These are phyloP conservation scores for Canavalia ensiformis DNA, from an alignment of 306 rosid species.

Conservation along the genomic window DNA sequence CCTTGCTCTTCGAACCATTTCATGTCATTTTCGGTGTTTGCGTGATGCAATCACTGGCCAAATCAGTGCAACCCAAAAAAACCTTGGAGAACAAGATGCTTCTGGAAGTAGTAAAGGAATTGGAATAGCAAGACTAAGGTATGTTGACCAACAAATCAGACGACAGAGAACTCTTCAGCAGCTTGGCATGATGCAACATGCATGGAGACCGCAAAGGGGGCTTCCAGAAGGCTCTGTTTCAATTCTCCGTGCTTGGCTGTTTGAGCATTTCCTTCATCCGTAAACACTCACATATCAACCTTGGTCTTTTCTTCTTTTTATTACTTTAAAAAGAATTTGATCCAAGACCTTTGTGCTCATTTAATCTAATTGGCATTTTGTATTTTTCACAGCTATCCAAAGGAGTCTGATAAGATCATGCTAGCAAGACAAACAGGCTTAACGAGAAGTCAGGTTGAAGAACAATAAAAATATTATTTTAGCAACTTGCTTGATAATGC, in stretches of 20 bases:
- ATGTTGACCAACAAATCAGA: constrained; percentile 78
- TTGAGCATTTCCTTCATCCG: constrained; percentile 96
- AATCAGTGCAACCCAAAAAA: constrained; percentile 66
- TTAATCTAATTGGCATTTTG: constrained; percentile 23
- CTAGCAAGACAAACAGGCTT: constrained; percentile 90
- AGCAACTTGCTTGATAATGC: not conserved
- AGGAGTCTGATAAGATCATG: constrained; percentile 90
- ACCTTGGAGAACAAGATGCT: constrained; percentile 77
- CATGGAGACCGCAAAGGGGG: constrained; percentile 91
- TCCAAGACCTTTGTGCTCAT: not conserved
- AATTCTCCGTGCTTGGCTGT: constrained; percentile 87
- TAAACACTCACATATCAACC: constrained; percentile 49
- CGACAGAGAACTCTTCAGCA: constrained; percentile 88
- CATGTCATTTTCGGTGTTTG: constrained; percentile 82
- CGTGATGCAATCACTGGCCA: constrained; percentile 80
- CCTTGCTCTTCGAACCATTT: constrained; percentile 85
- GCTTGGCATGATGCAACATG: constrained; percentile 85
- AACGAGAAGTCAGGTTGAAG: constrained; percentile 84
- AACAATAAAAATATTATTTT: not conserved
- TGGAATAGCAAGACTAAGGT: constrained; percentile 82
- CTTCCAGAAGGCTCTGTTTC: constrained; percentile 87
- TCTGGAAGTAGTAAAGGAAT: constrained; percentile 68
- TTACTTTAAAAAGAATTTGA: not conserved
- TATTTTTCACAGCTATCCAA: constrained; percentile 69
- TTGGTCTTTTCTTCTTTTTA: not conserved